These are phyloP conservation scores for Phytophthora pini DNA, from an alignment of 352 stramenopile species.

Conservation along the genomic window DNA sequence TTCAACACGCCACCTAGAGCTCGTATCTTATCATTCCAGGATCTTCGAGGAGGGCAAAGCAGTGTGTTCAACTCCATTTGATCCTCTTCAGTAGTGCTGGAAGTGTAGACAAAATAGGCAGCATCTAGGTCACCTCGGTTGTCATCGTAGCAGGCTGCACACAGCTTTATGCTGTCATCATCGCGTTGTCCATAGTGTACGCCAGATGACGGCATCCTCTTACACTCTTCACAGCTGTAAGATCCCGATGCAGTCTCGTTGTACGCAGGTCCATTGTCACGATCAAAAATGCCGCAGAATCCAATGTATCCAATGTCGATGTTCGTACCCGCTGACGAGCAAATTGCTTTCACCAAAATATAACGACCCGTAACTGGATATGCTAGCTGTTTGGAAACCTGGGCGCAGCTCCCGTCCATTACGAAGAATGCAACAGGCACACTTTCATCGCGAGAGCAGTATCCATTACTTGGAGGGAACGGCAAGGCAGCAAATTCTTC, in stretches of 20 bases:
- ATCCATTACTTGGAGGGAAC: constrained; percentile 58
- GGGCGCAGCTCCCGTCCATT: constrained; percentile 75
- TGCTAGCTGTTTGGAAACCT: constrained; percentile 81
- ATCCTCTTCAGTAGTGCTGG: constrained; percentile 41
- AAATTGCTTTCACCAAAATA: constrained; percentile 80
- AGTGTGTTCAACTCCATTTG: constrained; percentile 39
- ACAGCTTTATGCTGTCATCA: constrained; percentile 68
- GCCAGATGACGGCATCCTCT: constrained; percentile 41
- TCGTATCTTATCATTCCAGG: constrained; percentile 60
- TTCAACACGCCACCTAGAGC: constrained; percentile 44
- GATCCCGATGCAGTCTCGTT: constrained; percentile 45
- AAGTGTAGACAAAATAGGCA: constrained; percentile 55
- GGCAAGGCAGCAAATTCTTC: constrained; percentile 83
- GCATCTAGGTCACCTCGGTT: constrained; percentile 65
- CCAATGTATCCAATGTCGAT: constrained; percentile 88
- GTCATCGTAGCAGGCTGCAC: constrained; percentile 80
- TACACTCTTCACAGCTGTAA: constrained; percentile 76
- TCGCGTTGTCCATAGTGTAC: constrained; percentile 72
- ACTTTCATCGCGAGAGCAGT: constrained; percentile 61
- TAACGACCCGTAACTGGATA: constrained; percentile 76
- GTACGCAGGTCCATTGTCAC: constrained; percentile 86
- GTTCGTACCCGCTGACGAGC: constrained; percentile 69
- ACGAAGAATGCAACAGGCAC: constrained; percentile 81
- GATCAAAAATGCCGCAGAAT: constrained; percentile 81
- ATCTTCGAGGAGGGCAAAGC: constrained; percentile 61